Conservation (phyloP, 2,329 filamentous ascomycete genomes). For the Penicillium paneum region DNA sequence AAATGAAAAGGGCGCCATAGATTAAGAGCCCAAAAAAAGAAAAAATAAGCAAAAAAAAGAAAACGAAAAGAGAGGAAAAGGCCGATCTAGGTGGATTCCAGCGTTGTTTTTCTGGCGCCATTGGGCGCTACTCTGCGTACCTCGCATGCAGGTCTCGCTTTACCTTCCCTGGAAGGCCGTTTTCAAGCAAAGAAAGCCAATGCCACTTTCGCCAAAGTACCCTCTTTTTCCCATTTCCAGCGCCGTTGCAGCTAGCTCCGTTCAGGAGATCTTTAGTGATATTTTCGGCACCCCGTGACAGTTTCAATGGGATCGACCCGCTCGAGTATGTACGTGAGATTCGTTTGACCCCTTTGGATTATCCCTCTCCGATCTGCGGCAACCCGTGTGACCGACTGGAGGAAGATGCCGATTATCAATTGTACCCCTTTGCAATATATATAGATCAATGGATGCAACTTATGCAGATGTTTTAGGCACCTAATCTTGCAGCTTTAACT, state of each 20-base stretch:
- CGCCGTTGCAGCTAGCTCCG: not conserved
- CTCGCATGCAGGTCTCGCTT: constrained; percentile 14
- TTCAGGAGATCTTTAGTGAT: not conserved
- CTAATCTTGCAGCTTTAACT: not conserved
- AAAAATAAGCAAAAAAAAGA: not conserved
- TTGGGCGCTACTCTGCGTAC: constrained; percentile 9
- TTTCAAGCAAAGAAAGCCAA: not conserved
- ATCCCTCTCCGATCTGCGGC: constrained; percentile 6
- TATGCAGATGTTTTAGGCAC: not conserved
- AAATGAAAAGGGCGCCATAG: too few relatives aligned
- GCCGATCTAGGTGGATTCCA: constrained; percentile 8
- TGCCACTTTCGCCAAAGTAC: not conserved
- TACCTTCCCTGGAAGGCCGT: constrained; percentile 15
- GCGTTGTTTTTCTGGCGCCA: constrained; percentile 15
- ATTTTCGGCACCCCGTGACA: constrained; percentile 11
- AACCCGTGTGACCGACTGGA: constrained; percentile 6
- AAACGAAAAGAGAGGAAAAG: constrained; percentile 9
- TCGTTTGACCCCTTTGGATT: not conserved
- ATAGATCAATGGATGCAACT: not conserved
- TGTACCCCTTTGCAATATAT: not conserved
- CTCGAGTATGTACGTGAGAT: not conserved
- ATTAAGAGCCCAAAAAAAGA: constrained; percentile 12
- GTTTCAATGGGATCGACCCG: not conserved
- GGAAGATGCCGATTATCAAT: not conserved
- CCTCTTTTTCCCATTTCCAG: not conserved